phyloP scores from a whole-genome alignment of 306 rosid species.

The Carpinus viminea region DNA sequence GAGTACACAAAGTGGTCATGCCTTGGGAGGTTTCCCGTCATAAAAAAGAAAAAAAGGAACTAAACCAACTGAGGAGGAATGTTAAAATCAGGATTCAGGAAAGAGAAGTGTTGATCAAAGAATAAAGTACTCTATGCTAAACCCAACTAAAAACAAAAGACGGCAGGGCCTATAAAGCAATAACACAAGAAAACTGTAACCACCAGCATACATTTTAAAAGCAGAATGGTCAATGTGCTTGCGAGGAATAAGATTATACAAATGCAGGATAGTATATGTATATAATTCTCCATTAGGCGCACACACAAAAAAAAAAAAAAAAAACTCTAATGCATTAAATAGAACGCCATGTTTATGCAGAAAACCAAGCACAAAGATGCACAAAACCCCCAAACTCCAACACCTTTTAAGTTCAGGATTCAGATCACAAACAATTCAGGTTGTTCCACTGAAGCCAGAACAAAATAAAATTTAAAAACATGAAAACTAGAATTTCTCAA shows the following conservation, averaged over 20 bases:
- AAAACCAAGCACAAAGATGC: conserved; percentile 2
- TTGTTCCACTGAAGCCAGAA: background rate
- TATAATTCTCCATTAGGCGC: background rate
- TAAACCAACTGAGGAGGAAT: background rate
- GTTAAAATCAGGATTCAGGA: conserved; percentile 10
- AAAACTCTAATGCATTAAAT: background rate
- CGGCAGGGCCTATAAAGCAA: background rate
- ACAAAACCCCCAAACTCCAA: background rate
- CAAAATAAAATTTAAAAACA: background rate
- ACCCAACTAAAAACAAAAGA: background rate
- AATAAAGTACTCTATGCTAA: background rate
- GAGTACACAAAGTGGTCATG: too few species aligned
- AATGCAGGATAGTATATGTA: background rate
- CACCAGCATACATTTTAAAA: background rate
- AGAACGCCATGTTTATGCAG: background rate
- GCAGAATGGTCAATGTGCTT: background rate
- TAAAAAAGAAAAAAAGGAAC: background rate
- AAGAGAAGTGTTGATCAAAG: background rate
- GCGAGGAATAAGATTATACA: background rate
- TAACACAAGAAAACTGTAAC: background rate
- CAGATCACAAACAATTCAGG: background rate
- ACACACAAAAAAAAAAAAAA: too few species aligned
- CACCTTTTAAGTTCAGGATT: background rate
- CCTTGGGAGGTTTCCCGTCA: too few species aligned
- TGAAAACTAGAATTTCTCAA: background rate